phyloP scores from a whole-genome alignment of 108 stramenopile genomes.

The Fragilaria crotonensis region DNA sequence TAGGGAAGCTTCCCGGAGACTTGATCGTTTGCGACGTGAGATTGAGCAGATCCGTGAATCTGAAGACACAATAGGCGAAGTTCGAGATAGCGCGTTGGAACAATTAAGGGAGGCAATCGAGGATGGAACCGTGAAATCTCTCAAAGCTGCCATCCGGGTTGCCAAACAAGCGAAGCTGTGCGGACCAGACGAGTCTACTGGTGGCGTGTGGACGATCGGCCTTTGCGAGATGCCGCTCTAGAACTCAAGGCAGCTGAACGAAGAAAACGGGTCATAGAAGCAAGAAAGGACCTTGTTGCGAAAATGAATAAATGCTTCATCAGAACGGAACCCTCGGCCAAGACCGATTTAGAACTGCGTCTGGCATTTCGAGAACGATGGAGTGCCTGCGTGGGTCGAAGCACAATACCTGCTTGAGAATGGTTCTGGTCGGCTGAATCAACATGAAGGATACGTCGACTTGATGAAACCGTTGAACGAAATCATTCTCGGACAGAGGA shows the following conservation, averaged over 20 bases:
- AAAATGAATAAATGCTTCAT: conserved; percentile 82
- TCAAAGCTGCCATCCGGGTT: conserved; percentile 56
- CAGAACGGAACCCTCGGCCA: conserved; percentile 65
- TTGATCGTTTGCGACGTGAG: conserved; percentile 57
- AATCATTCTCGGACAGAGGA: conserved; percentile 50
- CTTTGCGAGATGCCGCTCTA: conserved; percentile 73
- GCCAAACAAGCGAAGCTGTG: conserved; percentile 70
- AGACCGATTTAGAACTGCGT: conserved; percentile 65
- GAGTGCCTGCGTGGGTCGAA: conserved; percentile 67
- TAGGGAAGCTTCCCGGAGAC: conserved; percentile 22
- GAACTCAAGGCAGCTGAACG: conserved; percentile 76
- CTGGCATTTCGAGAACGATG: conserved; percentile 71
- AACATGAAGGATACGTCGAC: conserved; percentile 23
- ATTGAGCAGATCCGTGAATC: conserved; percentile 39
- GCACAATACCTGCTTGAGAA: conserved; percentile 33
- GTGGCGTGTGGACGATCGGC: conserved; percentile 72
- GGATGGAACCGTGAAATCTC: conserved; percentile 83
- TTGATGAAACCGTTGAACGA: conserved; percentile 17
- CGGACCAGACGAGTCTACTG: conserved; percentile 62
- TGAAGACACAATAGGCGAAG: conserved; percentile 32
- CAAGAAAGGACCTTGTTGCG: conserved; percentile 74
- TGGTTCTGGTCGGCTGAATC: conserved; percentile 4
- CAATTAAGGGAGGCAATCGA: conserved; percentile 70
- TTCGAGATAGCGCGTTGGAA: conserved; percentile 50
- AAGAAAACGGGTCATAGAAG: conserved; percentile 71